These are phyloP conservation scores for Areca catechu DNA, from an alignment of 176 grass and related monocot species.

Conservation along the genomic window DNA sequence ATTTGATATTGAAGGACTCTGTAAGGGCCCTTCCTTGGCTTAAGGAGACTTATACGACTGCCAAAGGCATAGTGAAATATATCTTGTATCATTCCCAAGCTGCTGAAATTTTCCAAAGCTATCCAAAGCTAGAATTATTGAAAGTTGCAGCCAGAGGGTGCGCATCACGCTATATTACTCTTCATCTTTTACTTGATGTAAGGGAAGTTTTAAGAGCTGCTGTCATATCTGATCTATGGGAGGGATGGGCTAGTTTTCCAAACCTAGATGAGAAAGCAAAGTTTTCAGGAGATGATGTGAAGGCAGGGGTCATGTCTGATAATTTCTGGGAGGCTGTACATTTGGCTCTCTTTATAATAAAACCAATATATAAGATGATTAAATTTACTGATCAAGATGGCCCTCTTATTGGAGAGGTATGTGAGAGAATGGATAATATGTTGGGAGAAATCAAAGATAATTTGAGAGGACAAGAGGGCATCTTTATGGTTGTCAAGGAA, in stretches of 20 bases:
- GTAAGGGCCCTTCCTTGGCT: conserved; percentile 19
- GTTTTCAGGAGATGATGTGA: conserved; percentile 6
- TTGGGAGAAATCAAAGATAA: conserved; percentile 26
- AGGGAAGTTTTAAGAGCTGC: conserved; percentile 21
- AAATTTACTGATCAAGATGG: conserved; percentile 27
- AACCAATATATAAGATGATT: conserved; percentile 24
- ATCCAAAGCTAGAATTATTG: conserved; percentile 18
- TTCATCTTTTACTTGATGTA: conserved; percentile 24
- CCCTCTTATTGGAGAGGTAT: conserved; percentile 21
- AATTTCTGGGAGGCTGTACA: conserved; percentile 21
- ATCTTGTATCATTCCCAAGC: conserved; percentile 18
- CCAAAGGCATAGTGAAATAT: conserved; percentile 23
- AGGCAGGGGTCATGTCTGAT: conserved; percentile 16
- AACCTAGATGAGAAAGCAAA: conserved; percentile 20
- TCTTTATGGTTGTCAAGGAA: conserved; percentile 11
- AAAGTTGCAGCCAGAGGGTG: conserved; percentile 10
- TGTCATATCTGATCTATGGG: conserved; percentile 23
- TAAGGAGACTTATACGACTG: conserved; percentile 14
- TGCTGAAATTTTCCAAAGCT: conserved; percentile 19
- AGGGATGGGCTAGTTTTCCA: conserved; percentile 18
- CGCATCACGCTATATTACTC: conserved; percentile 19
- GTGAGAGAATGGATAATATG: conserved; percentile 28
- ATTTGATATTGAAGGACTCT: conserved; percentile 24
- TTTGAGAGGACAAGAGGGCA: conserved; percentile 14
- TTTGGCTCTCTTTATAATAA: conserved; percentile 26